Percentiles rank a stretch among this genome's conserved stretches.
Evolutionary conservation across 768 basidiomycete species (phyloP).

Genomic region (Lactarius psammicola): DNA sequence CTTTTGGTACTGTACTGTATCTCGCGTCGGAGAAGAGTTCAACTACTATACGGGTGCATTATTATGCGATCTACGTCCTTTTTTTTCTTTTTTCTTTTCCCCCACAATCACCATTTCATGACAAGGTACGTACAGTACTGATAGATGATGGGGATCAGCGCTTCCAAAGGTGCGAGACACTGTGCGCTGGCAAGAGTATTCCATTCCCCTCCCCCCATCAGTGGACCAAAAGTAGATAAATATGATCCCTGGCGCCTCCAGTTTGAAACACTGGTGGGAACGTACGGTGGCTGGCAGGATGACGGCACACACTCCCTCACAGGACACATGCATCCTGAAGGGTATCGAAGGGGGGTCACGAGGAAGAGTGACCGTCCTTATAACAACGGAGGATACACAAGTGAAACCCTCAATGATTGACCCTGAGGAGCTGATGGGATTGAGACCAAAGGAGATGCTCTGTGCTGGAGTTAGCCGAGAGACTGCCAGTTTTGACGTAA

Average conservation of each 20-base stretch:
- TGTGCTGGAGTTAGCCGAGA: neutral
- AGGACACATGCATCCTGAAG: neutral
- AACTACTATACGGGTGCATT: neutral
- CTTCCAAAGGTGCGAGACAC: neutral
- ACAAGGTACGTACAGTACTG: neutral
- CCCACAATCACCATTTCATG: neutral
- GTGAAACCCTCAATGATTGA: neutral
- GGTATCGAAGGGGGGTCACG: neutral
- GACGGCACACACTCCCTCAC: neutral
- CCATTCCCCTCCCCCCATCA: neutral
- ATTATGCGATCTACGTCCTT: neutral
- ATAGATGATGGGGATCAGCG: constrained; percentile 1
- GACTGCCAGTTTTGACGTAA: neutral
- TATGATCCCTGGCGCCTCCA: neutral
- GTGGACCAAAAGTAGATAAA: constrained; percentile 3
- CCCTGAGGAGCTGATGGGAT: neutral
- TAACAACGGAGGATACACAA: neutral
- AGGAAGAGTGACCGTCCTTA: neutral
- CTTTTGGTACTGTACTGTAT: neutral
- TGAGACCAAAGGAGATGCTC: neutral
- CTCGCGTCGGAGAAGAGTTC: neutral
- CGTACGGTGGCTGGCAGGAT: neutral
- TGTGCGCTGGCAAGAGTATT: neutral
- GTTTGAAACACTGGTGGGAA: neutral
- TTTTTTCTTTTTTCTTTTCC: neutral